Conservation (phyloP, 345 rosid genomes). For the Euphorbia lathyris region DNA sequence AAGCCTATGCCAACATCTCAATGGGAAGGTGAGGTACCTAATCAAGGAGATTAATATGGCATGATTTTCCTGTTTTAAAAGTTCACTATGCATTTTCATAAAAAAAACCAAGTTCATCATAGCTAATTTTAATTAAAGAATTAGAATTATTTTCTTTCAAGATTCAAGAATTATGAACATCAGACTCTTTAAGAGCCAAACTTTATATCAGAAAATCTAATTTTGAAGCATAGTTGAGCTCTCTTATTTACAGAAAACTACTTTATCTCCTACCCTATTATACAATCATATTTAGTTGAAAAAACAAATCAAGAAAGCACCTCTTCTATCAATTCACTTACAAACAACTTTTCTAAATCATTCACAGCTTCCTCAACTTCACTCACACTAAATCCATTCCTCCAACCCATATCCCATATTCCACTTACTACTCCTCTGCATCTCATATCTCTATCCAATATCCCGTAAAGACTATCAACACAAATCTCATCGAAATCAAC, state of each 20-base stretch:
- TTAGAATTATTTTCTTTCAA: not conserved
- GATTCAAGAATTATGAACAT: not conserved
- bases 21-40: no score
- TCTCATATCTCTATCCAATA: constrained; percentile 54
- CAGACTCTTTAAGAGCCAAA: not conserved
- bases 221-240: constrained; percentile 1
- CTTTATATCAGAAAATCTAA: not conserved
- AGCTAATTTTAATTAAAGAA: not conserved
- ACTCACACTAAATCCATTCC: constrained; percentile 44
- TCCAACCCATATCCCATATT: constrained; percentile 83
- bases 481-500: constrained; percentile 23
- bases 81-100: not conserved
- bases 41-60: no score
- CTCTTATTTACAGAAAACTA: constrained; percentile 20
- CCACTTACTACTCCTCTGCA: constrained; percentile 47
- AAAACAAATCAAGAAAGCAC: constrained; percentile 22
- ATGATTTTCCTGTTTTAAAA: not conserved
- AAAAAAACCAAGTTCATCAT: not conserved
- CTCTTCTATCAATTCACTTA: constrained; percentile 58
- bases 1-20: no score
- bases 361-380: constrained; percentile 52
- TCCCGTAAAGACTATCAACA: constrained; percentile 35
- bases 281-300: not conserved
- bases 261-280: not conserved
- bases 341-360: constrained; percentile 54